Evolutionary conservation across 441 rosid genomes (phyloP).

Genomic region (Dalechampia spathulata): DNA sequence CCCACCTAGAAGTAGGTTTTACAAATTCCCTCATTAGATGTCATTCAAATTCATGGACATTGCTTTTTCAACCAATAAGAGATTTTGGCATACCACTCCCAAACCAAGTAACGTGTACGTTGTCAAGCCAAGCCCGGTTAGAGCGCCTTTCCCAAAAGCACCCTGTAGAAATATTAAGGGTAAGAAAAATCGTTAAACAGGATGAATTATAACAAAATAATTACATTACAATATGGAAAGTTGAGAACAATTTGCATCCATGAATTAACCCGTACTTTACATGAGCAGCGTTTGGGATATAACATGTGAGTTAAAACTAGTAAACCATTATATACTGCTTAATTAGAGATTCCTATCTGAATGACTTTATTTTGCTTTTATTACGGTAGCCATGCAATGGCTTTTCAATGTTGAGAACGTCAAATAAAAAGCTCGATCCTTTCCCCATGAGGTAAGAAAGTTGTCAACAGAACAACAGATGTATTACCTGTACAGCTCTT

Average conservation of each 20-base stretch:
- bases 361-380: neutral
- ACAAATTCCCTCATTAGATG: too few relatives aligned
- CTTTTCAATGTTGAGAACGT: too few relatives aligned
- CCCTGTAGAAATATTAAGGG: conserved; percentile 40
- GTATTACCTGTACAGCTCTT: conserved; percentile 78
- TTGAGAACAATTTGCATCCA: neutral
- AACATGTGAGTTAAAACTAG: too few relatives aligned
- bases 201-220: neutral
- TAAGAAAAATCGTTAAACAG: neutral
- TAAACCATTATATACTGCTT: too few relatives aligned
- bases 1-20: too few relatives aligned
- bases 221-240: neutral
- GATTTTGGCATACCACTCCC: conserved; percentile 65
- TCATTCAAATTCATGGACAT: too few relatives aligned
- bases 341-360: neutral
- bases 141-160: conserved; percentile 77
- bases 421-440: too few relatives aligned
- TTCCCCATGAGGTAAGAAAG: neutral
- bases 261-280: neutral
- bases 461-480: neutral
- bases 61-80: neutral
- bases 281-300: too few relatives aligned
- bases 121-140: conserved; percentile 64
- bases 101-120: conserved; percentile 83
- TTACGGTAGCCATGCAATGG: neutral